These are phyloP conservation scores for Antitrichia curtipendula DNA, from an alignment of 225 moss, liverwort and hornwort genomes.

Conservation along the genomic window DNA sequence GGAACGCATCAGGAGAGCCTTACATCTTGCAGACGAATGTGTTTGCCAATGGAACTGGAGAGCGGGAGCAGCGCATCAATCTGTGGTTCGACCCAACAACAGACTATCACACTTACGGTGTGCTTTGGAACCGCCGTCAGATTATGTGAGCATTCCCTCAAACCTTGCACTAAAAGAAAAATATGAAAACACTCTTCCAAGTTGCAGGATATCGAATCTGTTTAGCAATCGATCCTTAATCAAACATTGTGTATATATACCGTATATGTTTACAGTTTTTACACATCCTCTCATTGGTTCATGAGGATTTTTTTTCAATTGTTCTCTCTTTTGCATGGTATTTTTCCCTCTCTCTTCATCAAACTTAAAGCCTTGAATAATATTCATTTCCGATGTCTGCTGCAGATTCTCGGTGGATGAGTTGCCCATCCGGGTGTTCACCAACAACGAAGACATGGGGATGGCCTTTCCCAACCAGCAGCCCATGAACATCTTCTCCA, in stretches of 20 bases:
- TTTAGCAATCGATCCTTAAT: neutral
- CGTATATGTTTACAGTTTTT: neutral
- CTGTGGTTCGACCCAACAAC: conserved; percentile 63
- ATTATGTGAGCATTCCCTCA: conserved; percentile 22
- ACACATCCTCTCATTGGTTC: neutral
- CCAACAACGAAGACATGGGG: conserved; percentile 58
- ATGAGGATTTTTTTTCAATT: too few relatives aligned
- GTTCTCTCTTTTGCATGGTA: neutral
- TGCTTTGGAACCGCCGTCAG: conserved; percentile 57
- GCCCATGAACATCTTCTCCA: conserved; percentile 79
- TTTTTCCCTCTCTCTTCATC: neutral
- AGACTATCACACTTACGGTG: conserved; percentile 46
- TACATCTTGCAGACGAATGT: conserved; percentile 62
- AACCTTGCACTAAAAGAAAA: neutral
- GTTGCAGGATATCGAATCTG: neutral
- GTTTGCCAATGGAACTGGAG: conserved; percentile 43
- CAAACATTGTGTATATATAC: neutral
- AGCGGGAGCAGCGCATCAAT: conserved; percentile 54
- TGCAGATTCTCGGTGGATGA: conserved; percentile 69
- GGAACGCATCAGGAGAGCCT: conserved; percentile 53
- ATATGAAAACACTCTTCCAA: neutral
- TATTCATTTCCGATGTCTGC: neutral
- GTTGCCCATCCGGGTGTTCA: conserved; percentile 67
- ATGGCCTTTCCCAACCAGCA: conserved; percentile 59
- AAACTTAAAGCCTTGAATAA: neutral